phyloP scores from a whole-genome alignment of 805 yeast species.

The Torulaspora quercuum region DNA sequence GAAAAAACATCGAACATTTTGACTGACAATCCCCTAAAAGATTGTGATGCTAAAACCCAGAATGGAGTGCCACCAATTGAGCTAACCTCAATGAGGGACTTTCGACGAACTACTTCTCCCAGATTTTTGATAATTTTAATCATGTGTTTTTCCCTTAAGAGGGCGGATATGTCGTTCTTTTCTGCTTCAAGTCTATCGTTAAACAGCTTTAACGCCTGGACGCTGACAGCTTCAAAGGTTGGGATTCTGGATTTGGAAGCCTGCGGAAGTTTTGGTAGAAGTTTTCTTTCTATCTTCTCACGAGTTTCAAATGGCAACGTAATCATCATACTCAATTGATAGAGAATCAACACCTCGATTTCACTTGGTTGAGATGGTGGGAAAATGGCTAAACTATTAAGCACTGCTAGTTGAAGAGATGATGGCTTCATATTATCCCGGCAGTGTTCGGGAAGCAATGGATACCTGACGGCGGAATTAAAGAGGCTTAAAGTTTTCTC shows the following conservation, averaged over 20 bases:
- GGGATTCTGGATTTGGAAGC: conserved; percentile 46
- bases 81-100: conserved; percentile 35
- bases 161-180: conserved; percentile 31
- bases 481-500: conserved; percentile 55
- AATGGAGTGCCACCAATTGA: conserved; percentile 34
- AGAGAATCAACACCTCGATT: conserved; percentile 46
- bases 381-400: conserved; percentile 44
- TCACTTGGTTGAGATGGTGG: conserved; percentile 33
- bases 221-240: conserved; percentile 59
- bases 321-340: conserved; percentile 52
- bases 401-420: conserved; percentile 56
- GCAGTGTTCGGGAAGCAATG: conserved; percentile 57
- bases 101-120: conserved; percentile 49
- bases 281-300: conserved; percentile 52
- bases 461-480: conserved; percentile 66
- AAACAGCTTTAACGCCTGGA: conserved; percentile 44
- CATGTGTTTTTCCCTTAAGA: conserved; percentile 46
- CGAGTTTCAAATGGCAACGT: conserved; percentile 62
- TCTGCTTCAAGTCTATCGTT: conserved; percentile 35
- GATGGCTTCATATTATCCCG: conserved; percentile 58
- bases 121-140: conserved; percentile 47
- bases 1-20: conserved; percentile 20
- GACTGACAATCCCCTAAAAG: conserved; percentile 39
- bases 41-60: conserved; percentile 52
- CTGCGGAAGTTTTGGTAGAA: conserved; percentile 40